phyloP scores from a whole-genome alignment of 2,329 filamentous ascomycete genomes.

The Orbilia ellipsospora region DNA sequence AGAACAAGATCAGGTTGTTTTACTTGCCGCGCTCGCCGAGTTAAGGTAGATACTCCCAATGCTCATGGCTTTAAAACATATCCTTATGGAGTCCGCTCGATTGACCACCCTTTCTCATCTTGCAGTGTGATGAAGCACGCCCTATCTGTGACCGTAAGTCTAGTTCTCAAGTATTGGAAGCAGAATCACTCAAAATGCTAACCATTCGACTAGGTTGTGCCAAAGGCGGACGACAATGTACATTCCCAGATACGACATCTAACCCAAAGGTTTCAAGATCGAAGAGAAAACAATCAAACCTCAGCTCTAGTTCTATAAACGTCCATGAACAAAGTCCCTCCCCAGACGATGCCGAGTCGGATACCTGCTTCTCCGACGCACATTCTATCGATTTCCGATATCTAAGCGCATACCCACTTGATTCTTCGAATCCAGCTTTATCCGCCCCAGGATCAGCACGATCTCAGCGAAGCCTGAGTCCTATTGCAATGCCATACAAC shows the following conservation, averaged over 20 bases:
- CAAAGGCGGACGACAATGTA: conserved; percentile 89
- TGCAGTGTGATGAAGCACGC: conserved; percentile 86
- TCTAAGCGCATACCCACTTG: conserved; percentile 62
- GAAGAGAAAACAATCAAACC: conserved; percentile 55
- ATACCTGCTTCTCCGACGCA: conserved; percentile 62
- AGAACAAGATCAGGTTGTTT: conserved; percentile 93
- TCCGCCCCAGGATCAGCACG: conserved; percentile 38
- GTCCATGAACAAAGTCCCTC: conserved; percentile 63
- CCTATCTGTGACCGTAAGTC: conserved; percentile 82
- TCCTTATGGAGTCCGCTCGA: too few species aligned
- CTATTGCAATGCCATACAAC: conserved; percentile 20
- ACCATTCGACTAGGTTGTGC: conserved; percentile 74
- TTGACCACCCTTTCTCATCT: too few species aligned
- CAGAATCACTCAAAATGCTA: background rate
- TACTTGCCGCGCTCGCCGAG: conserved; percentile 87
- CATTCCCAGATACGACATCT: conserved; percentile 79
- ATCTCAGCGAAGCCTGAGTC: conserved; percentile 49
- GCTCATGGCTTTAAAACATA: too few species aligned
- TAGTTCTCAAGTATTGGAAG: conserved; percentile 18
- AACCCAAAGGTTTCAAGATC: conserved; percentile 59
- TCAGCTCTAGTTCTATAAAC: conserved; percentile 27
- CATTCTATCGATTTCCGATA: conserved; percentile 53
- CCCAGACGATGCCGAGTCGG: conserved; percentile 67
- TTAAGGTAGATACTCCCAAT: conserved; percentile 71
- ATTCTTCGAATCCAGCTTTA: conserved; percentile 50